Conservation (phyloP, 305 asterid species). For the Nicotiana rustica region DNA sequence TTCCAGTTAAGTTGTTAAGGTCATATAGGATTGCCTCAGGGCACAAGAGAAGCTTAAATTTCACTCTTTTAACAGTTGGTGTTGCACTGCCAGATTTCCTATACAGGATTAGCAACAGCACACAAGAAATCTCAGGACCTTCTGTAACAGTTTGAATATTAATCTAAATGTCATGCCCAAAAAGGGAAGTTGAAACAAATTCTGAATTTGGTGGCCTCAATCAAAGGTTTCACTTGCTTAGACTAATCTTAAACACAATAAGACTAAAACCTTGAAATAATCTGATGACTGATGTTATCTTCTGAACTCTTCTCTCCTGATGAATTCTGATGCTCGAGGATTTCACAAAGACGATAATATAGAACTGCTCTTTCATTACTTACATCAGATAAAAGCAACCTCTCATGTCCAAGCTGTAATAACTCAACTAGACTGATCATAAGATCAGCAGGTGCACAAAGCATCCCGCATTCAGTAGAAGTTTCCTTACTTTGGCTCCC, state of each 20-base stretch:
- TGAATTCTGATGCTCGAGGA: background rate
- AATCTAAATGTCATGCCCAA: conserved; percentile 11
- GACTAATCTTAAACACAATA: background rate
- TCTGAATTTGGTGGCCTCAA: background rate
- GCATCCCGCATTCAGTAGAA: background rate
- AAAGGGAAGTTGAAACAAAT: background rate
- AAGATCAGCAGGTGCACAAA: conserved; percentile 3
- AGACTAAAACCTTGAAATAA: too few species aligned
- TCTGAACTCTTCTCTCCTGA: background rate
- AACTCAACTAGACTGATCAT: conserved; percentile 8
- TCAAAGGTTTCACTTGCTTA: background rate
- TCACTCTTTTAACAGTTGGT: background rate
- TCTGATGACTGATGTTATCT: background rate
- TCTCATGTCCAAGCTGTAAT: background rate
- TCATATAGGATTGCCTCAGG: background rate
- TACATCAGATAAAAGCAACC: background rate
- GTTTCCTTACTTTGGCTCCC: conserved; percentile 72
- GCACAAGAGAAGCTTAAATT: background rate
- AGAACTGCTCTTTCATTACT: background rate
- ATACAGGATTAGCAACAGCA: background rate
- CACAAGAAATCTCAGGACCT: background rate
- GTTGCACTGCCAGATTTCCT: background rate
- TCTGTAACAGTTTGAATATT: conserved; percentile 4
- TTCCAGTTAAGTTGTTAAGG: background rate
- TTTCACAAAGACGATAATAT: background rate